A percentile compares a stretch with the other conserved stretches of the same genome.
phyloP scores from a whole-genome alignment of 2,329 filamentous ascomycete species.

The Daldinia sp. region DNA sequence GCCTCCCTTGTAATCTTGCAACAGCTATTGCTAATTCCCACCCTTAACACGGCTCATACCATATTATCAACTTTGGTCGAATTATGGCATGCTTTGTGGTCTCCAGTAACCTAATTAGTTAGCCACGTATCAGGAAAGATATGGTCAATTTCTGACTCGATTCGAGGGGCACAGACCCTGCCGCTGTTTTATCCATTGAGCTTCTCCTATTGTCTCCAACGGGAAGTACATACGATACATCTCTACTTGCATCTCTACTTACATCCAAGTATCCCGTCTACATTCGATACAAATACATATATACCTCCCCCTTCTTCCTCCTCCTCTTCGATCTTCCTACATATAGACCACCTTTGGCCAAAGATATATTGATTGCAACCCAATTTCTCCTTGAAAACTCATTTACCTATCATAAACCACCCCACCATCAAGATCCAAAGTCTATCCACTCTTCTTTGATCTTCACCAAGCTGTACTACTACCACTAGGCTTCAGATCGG shows the following conservation, averaged over 20 bases:
- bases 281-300: neutral
- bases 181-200: slow-evolving; percentile 30
- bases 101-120: slow-evolving; percentile 3
- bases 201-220: slow-evolving; percentile 31
- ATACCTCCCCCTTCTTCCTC: neutral
- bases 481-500: slow-evolving; percentile 26
- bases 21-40: neutral
- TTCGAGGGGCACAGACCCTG: slow-evolving; percentile 11
- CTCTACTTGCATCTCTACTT: no score
- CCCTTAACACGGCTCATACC: no score
- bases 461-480: slow-evolving; percentile 24
- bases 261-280: no score
- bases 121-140: slow-evolving; percentile 9
- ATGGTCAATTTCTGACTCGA: slow-evolving; percentile 30
- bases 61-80: no score
- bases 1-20: slow-evolving; percentile 26
- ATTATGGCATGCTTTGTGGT: no score
- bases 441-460: slow-evolving; percentile 26
- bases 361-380: slow-evolving; percentile 35
- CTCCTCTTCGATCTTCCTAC: neutral
- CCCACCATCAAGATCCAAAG: slow-evolving; percentile 19
- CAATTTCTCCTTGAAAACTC: slow-evolving; percentile 31
- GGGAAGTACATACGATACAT: slow-evolving; percentile 10
- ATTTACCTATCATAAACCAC: slow-evolving; percentile 24
- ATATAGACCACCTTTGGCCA: slow-evolving; percentile 16